Conservation (phyloP, 257 asterid species). For the Ballota nigra region DNA sequence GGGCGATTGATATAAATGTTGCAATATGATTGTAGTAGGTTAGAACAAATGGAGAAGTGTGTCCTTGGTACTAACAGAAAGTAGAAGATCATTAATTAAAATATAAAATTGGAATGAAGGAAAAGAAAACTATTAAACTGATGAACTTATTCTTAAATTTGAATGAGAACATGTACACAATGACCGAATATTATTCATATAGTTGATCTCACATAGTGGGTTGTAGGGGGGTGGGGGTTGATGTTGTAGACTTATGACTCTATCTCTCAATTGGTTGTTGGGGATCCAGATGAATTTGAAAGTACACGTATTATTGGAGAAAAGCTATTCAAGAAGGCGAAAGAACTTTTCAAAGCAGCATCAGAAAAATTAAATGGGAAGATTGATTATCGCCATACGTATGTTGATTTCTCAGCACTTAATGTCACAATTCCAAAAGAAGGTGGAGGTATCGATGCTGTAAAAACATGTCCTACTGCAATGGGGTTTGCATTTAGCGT, state of each 20-base stretch:
- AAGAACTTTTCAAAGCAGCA: constrained; percentile 68
- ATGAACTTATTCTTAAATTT: not conserved
- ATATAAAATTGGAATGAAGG: not conserved
- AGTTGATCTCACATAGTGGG: not conserved
- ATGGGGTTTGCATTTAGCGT: constrained; percentile 99
- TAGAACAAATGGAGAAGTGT: not conserved
- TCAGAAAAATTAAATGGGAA: constrained; percentile 73
- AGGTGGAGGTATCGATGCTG: constrained; percentile 54
- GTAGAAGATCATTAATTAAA: not conserved
- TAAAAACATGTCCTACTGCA: constrained; percentile 95
- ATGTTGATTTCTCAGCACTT: constrained; percentile 72
- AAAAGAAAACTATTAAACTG: not conserved
- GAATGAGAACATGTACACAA: not conserved
- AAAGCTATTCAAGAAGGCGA: constrained; percentile 82
- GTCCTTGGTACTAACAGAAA: not conserved
- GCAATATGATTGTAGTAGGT: not conserved
- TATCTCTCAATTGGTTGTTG: constrained; percentile 34
- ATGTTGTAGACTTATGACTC: too few relatives aligned
- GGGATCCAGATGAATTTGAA: constrained; percentile 94
- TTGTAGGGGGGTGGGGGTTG: not conserved
- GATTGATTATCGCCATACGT: constrained; percentile 79
- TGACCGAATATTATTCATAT: not conserved
- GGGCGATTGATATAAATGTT: not conserved
- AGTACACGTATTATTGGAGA: constrained; percentile 95
- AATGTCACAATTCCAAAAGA: constrained; percentile 63